Percentiles rank a stretch among this genome's conserved stretches.
Evolutionary conservation across 495 filamentous ascomycete species (phyloP).

Genomic region (Darksidea phi): DNA sequence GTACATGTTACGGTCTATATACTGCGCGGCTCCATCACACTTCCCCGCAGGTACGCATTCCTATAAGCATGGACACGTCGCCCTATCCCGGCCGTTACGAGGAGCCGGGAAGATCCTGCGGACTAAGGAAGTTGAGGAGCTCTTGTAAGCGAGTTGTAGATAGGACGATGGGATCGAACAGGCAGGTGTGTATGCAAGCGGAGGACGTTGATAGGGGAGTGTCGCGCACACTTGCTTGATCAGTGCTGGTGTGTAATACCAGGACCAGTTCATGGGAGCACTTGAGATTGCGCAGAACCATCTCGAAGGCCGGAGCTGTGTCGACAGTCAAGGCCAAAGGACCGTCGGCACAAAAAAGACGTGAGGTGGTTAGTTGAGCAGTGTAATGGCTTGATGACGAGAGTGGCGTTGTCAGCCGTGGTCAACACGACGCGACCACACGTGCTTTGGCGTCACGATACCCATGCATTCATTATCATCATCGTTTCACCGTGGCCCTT

Average conservation of each 20-base stretch:
- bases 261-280: too few species aligned
- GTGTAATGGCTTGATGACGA: too few species aligned
- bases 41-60: constrained; percentile 7
- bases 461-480: too few species aligned
- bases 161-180: background rate
- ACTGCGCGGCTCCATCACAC: constrained; percentile 5
- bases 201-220: background rate
- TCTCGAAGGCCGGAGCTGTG: too few species aligned
- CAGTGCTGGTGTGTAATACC: background rate
- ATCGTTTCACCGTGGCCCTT: too few species aligned
- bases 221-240: constrained; percentile 18
- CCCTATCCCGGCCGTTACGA: constrained; percentile 8
- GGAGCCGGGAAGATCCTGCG: constrained; percentile 16
- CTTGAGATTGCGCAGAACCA: too few species aligned
- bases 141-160: background rate
- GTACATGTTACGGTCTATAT: constrained; percentile 7
- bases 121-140: constrained; percentile 23
- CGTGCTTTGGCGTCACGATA: too few species aligned
- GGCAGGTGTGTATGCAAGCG: constrained; percentile 4
- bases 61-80: constrained; percentile 3
- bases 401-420: too few species aligned
- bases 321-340: too few species aligned
- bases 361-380: too few species aligned
- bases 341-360: too few species aligned
- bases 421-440: too few species aligned